Base-by-base conservation (phyloP, 75 land plant species). In the Ceratopteris richardii region DNA sequence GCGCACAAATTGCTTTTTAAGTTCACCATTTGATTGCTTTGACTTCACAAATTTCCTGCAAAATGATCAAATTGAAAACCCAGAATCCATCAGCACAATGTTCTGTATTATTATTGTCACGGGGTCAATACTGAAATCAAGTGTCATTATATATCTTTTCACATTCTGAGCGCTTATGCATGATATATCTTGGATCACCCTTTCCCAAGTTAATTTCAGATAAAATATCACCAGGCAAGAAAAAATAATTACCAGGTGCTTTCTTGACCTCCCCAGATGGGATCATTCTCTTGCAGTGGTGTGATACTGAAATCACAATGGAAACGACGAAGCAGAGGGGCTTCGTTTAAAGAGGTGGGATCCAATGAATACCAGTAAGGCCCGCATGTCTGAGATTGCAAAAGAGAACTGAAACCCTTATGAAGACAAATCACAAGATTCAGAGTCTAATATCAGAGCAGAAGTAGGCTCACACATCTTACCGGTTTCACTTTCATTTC, bases 181-280 rank as follows among this genome's bases (percentile, higher is more conserved):
- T n/a, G n/a, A n/a, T n/a, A n/a, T n/a, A n/a, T n/a, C n/a, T n/a
- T n/a, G n/a, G n/a, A n/a, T n/a, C n/a, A n/a, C n/a, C n/a, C n/a
- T n/a, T n/a, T n/a, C n/a, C n/a, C n/a, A n/a, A n/a, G n/a, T n/a
- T n/a, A n/a, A n/a, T n/a, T n/a, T n/a, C n/a, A n/a, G n/a, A n/a
- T n/a, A n/a, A n/a, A n/a, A n/a, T n/a, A 33, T 4, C 37, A 33
- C 37, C 37, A 33, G 9, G 9, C 37, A 3, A 33, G 37, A 33
- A 33, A 33, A 33, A 9, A n/a, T n/a, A n/a, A 4, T 46, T 20
- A 54, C 56, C 60, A 30, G 20, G 39, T n/a, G 11, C 24, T 30
- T 33, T 57, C 60, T 33, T 57, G 60, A 40, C 60, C 60, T 31
- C 60, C 60, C 60, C 60, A 57, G 2, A 57, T 57, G 12, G 60